Evolutionary conservation across 768 basidiomycete genomes (phyloP), one percentile per base, ranked within the genome.

Genomic region (Phanerochaete carnosa): DNA sequence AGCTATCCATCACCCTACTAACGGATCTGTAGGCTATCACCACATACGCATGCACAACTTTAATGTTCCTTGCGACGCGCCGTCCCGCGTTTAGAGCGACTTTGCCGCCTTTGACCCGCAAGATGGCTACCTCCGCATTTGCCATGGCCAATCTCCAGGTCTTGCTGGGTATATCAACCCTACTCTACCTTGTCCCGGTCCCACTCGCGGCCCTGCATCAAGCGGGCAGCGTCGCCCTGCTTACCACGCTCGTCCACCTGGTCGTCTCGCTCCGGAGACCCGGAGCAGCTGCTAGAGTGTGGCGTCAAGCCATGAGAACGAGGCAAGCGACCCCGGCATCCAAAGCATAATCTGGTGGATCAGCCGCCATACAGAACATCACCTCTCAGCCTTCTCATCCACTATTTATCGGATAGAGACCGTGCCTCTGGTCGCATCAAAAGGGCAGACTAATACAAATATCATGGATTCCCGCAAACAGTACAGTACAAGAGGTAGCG

Each of bases 151-250:
- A 94, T 65, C 72, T 94, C 0, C 97, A 99, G 72, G 92, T 92
- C 30, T 70, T 81, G 1, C 76, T 91, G 5, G 89, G 89, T 3
- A 83, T 91, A 62, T 79, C 89, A 26, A 99, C 97, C 0, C 76
- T 98, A 25, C 72, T 98, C 13, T 96, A 96, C 73, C 83, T 98
- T 37, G 97, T 98, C 1, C 97, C 97, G 0, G 83, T 94, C 0
- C 92, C 92, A 1, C 76, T 98, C 2, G 97, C 97, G 8, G 94
- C 96, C 13, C 82, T 88, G 32, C 97, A 99, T 71, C 97, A 99
- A 73, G 96, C 94, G 0, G 97, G 96, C 5, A 96, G 94, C 67
- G 90, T 98, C 7, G 80, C 89, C 39, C 77, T 99, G 7, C 76
- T 99, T 50, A 95, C 90, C 23, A 83, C 90, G 4, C 85, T 94